Base-by-base conservation (phyloP, 202 grass and related monocot genomes). In the Musa balbisiana region DNA sequence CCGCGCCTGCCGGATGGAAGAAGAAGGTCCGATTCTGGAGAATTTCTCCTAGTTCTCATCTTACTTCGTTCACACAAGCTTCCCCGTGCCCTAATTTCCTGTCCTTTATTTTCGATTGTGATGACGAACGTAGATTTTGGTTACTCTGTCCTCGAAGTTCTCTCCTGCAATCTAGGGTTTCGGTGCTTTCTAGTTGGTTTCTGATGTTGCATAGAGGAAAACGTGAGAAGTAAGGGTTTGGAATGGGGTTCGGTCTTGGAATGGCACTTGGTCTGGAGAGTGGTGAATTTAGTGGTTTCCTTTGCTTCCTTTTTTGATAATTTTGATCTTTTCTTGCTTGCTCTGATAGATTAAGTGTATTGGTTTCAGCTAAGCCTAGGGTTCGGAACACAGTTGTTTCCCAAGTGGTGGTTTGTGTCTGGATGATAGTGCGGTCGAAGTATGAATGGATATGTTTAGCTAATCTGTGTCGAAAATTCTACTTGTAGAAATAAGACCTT, bases 1-100 rank as follows among this genome's bases (percentile, higher is more conserved):
- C 86, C 1, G 90, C 93, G 13, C 93, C 93, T 1, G 50, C 85
- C 26, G 93, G 90, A 0, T 97, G 93, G 93, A 80, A 82, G 25
- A 96, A 96, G 90, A 93, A 93, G 93, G 93, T 97, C 59, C 52
- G 10, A 21, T 79, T 29, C 55, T 27, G 11, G 16, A 6, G 27
- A 59, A 49, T 50, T 24, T 33, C 17, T 17, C 12, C 22, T 53
- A 1, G 3, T 25, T 77, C 50, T 43, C 53, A n/a, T 51, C 25
- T 60, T 15, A 9, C 60, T 78, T 11, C 11, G 1, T 19, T 70
- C 13, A 15, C 3, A 50, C 25, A 20, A 9, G 24, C 11, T 67
- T 77, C 3, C 22, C 55, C 25, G 33, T 58, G 24, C 13, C 15
- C 17, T 17, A 70, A 79, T 59, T 79, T 69, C 52, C n/a, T 49